Evolutionary conservation across 345 rosid species (phyloP), one percentile per base, ranked within the genome.

Genomic region (Rhizophora mangle): DNA sequence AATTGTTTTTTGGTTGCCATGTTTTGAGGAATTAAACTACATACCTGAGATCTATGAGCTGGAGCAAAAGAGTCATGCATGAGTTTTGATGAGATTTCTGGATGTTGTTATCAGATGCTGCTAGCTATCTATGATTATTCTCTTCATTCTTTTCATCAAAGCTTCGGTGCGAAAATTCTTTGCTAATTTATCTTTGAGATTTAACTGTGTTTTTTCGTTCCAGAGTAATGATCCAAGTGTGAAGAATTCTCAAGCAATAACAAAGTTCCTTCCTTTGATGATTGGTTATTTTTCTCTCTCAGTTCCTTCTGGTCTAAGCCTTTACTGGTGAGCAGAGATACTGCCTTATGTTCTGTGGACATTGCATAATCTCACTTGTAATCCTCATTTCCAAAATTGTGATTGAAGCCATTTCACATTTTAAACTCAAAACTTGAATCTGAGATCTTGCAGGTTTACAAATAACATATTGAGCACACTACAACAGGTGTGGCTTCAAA

Each of bases 301-400:
- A n/a, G 98, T 91, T 82, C 98, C 98, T 72, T 94, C 98, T 52
- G 98, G 98, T 81, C 82, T 94, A 79, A 91, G 97, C 79, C 93
- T 94, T 63, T 94, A 94, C 72, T 94, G 98, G 98, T 91, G 81
- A 86, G 96, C 60, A 72, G 66, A 68, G 39, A 9, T 22, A 47
- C 49, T 57, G 53, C 70, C 15, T 72, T 67, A 58, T 39, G 56
- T 60, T 59, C 4, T 31, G 49, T 1, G 69, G 55, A 15, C 30
- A 54, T 46, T 0, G 5, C 39, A 54, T 10, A 22, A 70, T 58
- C 24, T 36, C 54, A 58, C 49, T 39, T 26, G 15, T 10, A 56
- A 10, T 26, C 30, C 19, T 54, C 63, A 47, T 71, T 19, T 31
- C 49, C 31, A 32, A 56, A 10, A 47, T 61, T 37, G 37, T 16